Conservation (phyloP, 2,329 filamentous ascomycete genomes). For the Pyrenochaeta sp. region DNA sequence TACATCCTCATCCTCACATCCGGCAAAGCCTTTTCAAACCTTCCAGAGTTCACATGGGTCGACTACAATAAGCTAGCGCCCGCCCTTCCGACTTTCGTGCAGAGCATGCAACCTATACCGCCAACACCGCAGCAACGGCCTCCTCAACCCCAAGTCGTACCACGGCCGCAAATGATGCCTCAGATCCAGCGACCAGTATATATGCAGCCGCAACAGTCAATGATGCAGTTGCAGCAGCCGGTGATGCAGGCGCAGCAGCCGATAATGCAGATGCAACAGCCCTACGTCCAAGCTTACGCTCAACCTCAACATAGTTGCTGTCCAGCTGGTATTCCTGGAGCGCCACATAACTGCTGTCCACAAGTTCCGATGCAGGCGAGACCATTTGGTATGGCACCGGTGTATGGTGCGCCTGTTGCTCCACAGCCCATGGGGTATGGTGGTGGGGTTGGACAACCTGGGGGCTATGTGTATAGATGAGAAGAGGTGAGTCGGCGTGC, state of each 20-base stretch:
- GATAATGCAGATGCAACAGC: neutral
- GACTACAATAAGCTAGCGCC: conserved; percentile 44
- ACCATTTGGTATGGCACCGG: conserved; percentile 5
- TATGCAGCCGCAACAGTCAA: conserved; percentile 1
- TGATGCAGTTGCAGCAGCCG: conserved; percentile 1
- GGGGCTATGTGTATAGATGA: conserved; percentile 7
- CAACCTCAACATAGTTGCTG: conserved; percentile 8
- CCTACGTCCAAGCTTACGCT: conserved; percentile 3
- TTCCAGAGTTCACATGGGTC: conserved; percentile 42
- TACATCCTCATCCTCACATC: conserved; percentile 39
- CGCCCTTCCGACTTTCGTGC: conserved; percentile 31
- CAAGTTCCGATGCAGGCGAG: conserved; percentile 3
- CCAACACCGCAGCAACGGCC: conserved; percentile 24
- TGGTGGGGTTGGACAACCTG: neutral
- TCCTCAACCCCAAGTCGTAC: neutral
- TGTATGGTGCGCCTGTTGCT: conserved; percentile 1
- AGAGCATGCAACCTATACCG: conserved; percentile 33
- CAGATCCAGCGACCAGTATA: neutral
- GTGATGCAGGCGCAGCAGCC: conserved; percentile 1
- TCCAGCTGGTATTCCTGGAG: conserved; percentile 1
- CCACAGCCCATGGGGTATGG: neutral
- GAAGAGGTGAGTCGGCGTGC: too few relatives aligned
- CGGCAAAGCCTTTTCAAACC: conserved; percentile 43
- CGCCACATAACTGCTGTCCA: conserved; percentile 14
- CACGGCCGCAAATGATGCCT: neutral